Base-by-base conservation (phyloP, 208 protist species). In the Leishmania braziliensis region DNA sequence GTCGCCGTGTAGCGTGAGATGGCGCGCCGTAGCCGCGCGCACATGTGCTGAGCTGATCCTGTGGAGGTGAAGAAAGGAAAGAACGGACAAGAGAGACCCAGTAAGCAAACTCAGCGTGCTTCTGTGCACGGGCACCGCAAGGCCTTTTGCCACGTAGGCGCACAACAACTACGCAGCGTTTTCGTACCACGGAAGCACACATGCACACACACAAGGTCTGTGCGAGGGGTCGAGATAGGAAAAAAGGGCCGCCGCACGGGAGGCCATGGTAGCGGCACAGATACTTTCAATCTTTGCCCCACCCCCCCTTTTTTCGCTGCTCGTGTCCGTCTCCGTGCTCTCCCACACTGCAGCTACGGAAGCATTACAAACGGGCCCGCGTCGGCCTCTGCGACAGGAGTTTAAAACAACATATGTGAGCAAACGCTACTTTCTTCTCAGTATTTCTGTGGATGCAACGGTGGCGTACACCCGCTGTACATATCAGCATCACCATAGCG, bases 1-100 rank as follows among this genome's bases (percentile, higher is more conserved):
- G 23, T 54, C 69, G 69, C 69, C 33, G 46, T 48, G 46, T 73
- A 29, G 48, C 69, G 69, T 73, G 69, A 73, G 69, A 54, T 73
- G 39, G 43, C 69, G 69, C 43, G 69, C 23, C 23, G 69, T 73
- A 16, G 69, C 46, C 69, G 69, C 46, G 23, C 46, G 69, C n/a
- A 26, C 69, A 73, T 73, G 69, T 73, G 69, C 69, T 54, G 43
- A 73, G 46, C 20, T n/a, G 26, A 53, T 54, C 46, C 46, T 54
- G 26, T 73, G 3, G 46, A 14, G 33, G 23, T 18, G 18, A 20
- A 29, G 6, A 50, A 71, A 53, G 69, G 48, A 48, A 51, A 33
- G 20, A 26, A 54, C 14, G n/a, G 16, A 46, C 29, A 73, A 33
- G 43, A 51, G 69, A 53, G 3, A 29, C 39, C 20, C 20, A 20